Base-by-base conservation (phyloP, 371 early-diverging fungal genomes). In the Apophysomyces sp. region DNA sequence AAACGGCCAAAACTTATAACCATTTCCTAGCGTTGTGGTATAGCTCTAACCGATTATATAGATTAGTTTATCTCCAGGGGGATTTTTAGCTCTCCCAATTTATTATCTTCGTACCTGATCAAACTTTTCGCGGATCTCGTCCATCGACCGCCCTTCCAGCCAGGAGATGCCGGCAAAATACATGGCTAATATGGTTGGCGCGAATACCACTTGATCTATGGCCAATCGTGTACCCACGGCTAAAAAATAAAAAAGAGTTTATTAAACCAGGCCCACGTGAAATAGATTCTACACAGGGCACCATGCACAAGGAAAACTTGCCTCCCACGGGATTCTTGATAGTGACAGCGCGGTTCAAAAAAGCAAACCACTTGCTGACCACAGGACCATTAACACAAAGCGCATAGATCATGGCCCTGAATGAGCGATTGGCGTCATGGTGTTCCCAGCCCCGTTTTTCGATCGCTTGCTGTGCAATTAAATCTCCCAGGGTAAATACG, bases 1-100 rank as follows among this genome's bases (percentile, higher is more conserved):
- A 28, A 84, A 66, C 4, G 93, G 93, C 93, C 93, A 93, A 11
- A 91, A 73, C 6, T 74, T 76, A 62, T 89, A 93, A 36, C 89
- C 87, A 15, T 86, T 86, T 26, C 68, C 72, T 41, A 93, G 62
- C 0, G 89, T 86, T 3, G 62, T 52, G 4, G 60, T 36, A 52
- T 74, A 74, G 34, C 71, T 71, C 59, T 68, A 68, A 8, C 2
- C 11, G 11, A 18, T 16, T 16, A n/a, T n/a, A 13, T 41, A 6
- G n/a, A n/a, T n/a, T n/a, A n/a, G n/a, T n/a, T n/a, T n/a, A n/a
- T n/a, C n/a, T n/a, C n/a, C n/a, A n/a, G n/a, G n/a, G n/a, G n/a
- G n/a, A n/a, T n/a, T n/a, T n/a, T n/a, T 13, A 15, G 4, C 27
- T 9, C 3, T 37, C 37, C 37, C 11, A 34, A 34, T 34, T 34